Evolutionary conservation across 2,329 filamentous ascomycete genomes (phyloP).

Genomic region (Dothideomycetes sp.): DNA sequence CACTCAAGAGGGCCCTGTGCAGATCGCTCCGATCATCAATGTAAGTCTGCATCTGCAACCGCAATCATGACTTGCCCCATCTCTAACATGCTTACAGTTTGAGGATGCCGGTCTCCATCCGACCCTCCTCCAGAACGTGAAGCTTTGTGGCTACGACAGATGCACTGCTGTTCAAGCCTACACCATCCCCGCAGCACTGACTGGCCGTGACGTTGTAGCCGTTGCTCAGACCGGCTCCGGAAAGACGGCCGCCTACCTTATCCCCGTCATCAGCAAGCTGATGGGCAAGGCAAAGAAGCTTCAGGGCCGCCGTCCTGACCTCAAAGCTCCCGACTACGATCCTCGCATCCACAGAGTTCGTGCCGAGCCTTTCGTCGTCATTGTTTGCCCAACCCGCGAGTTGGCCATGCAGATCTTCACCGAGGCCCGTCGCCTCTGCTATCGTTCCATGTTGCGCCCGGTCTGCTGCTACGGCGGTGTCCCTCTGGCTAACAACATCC

Average conservation of each 20-base stretch:
- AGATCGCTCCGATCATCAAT: constrained; percentile 35
- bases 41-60: constrained; percentile 28
- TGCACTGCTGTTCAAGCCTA: constrained; percentile 87
- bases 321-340: constrained; percentile 33
- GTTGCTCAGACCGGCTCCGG: constrained; percentile 93
- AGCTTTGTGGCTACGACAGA: constrained; percentile 55
- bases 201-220: constrained; percentile 72
- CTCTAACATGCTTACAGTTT: constrained; percentile 44
- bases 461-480: constrained; percentile 82
- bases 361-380: constrained; percentile 78
- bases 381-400: constrained; percentile 81
- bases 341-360: constrained; percentile 42
- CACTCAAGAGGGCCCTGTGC: constrained; percentile 35
- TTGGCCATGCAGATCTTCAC: constrained; percentile 91
- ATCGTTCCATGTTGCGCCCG: constrained; percentile 87
- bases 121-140: constrained; percentile 65
- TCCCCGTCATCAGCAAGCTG: constrained; percentile 78
- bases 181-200: constrained; percentile 66
- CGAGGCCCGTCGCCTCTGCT: constrained; percentile 84
- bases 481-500: constrained; percentile 56
- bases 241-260: constrained; percentile 86
- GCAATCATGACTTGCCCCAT: constrained; percentile 10
- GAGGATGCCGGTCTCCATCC: constrained; percentile 75
- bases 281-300: constrained; percentile 95
- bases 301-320: constrained; percentile 62